Conservation (phyloP, 179 eudicot species). For the Spinacia oleracea region DNA sequence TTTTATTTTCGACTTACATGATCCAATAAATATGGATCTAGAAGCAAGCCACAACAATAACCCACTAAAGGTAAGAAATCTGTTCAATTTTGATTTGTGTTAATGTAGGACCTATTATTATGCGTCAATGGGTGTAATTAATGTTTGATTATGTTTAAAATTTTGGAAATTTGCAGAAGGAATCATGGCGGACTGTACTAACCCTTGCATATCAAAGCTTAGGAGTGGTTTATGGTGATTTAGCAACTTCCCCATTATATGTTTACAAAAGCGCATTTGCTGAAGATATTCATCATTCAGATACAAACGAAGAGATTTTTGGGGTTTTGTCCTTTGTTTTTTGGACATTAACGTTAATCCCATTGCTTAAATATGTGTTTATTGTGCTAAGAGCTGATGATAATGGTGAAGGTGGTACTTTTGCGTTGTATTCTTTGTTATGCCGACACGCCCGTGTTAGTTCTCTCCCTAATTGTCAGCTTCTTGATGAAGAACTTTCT, state of each 20-base stretch:
- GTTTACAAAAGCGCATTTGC: constrained; percentile 62
- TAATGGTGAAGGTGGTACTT: constrained; percentile 91
- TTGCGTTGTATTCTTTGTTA: constrained; percentile 72
- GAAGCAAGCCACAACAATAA: constrained; percentile 31
- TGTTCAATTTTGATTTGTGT: constrained; percentile 3
- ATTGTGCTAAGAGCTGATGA: constrained; percentile 79
- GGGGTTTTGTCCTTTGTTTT: constrained; percentile 72
- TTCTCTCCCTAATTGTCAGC: constrained; percentile 59
- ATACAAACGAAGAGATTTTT: constrained; percentile 49
- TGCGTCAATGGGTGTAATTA: neutral
- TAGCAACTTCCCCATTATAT: constrained; percentile 72
- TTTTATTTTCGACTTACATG: neutral
- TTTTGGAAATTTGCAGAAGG: constrained; percentile 42
- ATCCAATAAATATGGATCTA: constrained; percentile 32
- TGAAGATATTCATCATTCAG: constrained; percentile 47
- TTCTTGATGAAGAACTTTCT: constrained; percentile 51
- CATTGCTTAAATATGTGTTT: constrained; percentile 74
- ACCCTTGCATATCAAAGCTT: constrained; percentile 71
- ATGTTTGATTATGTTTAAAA: neutral
- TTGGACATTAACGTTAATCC: constrained; percentile 75
- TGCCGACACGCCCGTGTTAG: constrained; percentile 79
- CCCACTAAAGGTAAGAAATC: constrained; percentile 35
- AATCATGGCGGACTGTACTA: constrained; percentile 63
- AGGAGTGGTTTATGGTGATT: constrained; percentile 81
- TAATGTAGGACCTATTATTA: neutral